These are phyloP conservation scores for Saccharomyces eubayanus DNA, from an alignment of 805 yeast species.

Conservation along the genomic window DNA sequence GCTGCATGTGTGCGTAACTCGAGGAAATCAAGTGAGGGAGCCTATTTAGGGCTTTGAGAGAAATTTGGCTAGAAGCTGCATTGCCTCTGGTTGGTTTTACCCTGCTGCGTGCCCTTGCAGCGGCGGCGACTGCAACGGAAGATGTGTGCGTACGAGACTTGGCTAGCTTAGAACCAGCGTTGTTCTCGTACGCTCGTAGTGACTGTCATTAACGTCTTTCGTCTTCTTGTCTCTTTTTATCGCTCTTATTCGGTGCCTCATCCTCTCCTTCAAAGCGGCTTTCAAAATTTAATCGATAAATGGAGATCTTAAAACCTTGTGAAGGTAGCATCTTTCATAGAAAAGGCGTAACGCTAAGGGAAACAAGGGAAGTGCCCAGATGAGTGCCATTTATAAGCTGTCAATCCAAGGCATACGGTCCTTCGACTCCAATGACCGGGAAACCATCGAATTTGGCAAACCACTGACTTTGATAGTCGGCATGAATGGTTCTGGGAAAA, in stretches of 20 bases:
- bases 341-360: neutral
- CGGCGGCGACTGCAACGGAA: no score
- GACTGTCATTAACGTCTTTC: neutral
- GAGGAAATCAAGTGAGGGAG: no score
- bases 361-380: constrained; percentile 1
- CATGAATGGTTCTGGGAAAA: constrained; percentile 92
- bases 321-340: neutral
- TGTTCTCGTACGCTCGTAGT: neutral
- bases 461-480: constrained; percentile 95
- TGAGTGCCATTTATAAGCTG: constrained; percentile 46
- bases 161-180: neutral
- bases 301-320: neutral
- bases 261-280: neutral
- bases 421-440: constrained; percentile 75
- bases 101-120: no score
- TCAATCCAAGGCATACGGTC: constrained; percentile 86
- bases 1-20: no score
- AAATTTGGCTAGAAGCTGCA: no score
- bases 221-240: neutral
- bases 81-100: no score
- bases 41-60: no score
- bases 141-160: neutral
- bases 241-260: neutral
- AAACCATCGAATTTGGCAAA: constrained; percentile 78
- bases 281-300: neutral